Evolutionary conservation across 2,329 filamentous ascomycete genomes (phyloP).

Genomic region (Talaromyces funiculosus): DNA sequence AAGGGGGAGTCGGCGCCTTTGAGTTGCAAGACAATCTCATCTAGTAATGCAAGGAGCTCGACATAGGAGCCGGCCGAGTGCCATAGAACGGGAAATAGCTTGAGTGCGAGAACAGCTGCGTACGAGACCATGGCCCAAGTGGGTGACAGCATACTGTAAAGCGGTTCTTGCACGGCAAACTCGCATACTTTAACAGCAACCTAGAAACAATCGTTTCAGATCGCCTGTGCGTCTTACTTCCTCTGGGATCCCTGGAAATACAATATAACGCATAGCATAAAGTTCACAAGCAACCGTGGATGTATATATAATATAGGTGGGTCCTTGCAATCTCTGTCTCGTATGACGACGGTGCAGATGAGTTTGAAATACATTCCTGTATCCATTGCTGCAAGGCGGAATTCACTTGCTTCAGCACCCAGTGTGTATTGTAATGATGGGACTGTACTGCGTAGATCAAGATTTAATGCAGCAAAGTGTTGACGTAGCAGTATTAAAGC

Average conservation of each 20-base stretch:
- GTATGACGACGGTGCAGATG: not conserved
- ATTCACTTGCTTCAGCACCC: conserved; percentile 23
- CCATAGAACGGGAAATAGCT: conserved; percentile 23
- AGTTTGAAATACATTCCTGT: conserved; percentile 18
- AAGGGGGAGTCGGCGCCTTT: conserved; percentile 23
- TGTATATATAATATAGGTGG: conserved; percentile 24
- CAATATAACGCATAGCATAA: conserved; percentile 24
- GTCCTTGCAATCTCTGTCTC: not conserved
- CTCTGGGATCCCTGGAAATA: conserved; percentile 12
- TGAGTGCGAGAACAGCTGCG: conserved; percentile 23
- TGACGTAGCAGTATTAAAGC: conserved; percentile 25
- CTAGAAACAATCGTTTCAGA: conserved; percentile 24
- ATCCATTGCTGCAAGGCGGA: conserved; percentile 20
- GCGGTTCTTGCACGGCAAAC: conserved; percentile 22
- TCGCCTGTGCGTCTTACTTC: conserved; percentile 14
- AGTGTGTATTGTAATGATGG: conserved; percentile 19
- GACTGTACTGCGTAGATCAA: conserved; percentile 14
- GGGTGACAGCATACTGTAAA: conserved; percentile 29
- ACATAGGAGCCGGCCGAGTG: conserved; percentile 17
- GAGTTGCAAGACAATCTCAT: conserved; percentile 24
- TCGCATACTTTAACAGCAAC: conserved; percentile 25
- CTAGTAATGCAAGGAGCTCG: conserved; percentile 23
- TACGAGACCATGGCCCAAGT: conserved; percentile 32
- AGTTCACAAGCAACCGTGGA: conserved; percentile 25
- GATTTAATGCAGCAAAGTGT: conserved; percentile 18